phyloP scores from a whole-genome alignment of 2,329 filamentous ascomycete species.

The Macrophomina pseudophaseolina region DNA sequence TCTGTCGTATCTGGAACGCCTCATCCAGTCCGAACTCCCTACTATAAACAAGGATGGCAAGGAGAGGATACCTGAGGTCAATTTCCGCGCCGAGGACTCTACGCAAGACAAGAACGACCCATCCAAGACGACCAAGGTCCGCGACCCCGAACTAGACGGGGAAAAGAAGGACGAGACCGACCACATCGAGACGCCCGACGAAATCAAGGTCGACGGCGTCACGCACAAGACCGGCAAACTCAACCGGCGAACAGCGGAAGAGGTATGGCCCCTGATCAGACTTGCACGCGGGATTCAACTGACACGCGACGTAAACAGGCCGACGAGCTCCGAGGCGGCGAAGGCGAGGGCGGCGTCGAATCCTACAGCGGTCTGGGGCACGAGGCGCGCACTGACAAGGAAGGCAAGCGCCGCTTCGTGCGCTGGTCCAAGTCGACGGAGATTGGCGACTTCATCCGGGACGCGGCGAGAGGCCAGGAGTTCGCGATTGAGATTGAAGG shows the following conservation, averaged over 20 bases:
- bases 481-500: constrained; percentile 86
- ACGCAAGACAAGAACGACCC: constrained; percentile 61
- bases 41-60: constrained; percentile 66
- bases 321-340: constrained; percentile 50
- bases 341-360: constrained; percentile 66
- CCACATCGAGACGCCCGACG: constrained; percentile 53
- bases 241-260: constrained; percentile 30
- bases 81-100: constrained; percentile 80
- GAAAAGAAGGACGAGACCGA: constrained; percentile 37
- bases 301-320: constrained; percentile 40
- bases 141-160: constrained; percentile 33
- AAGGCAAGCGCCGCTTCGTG: constrained; percentile 69
- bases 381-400: constrained; percentile 52
- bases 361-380: constrained; percentile 74
- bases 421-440: constrained; percentile 89
- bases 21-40: constrained; percentile 87
- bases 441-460: constrained; percentile 91
- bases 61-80: constrained; percentile 73
- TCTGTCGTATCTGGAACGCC: constrained; percentile 83
- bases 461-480: constrained; percentile 82
- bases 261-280: neutral
- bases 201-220: constrained; percentile 58
- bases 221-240: constrained; percentile 52
- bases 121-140: constrained; percentile 37
- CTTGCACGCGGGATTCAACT: neutral